Evolutionary conservation across 1,139 yeast genomes (phyloP).

Genomic region (Hemisphaericaspora lyxosophila): DNA sequence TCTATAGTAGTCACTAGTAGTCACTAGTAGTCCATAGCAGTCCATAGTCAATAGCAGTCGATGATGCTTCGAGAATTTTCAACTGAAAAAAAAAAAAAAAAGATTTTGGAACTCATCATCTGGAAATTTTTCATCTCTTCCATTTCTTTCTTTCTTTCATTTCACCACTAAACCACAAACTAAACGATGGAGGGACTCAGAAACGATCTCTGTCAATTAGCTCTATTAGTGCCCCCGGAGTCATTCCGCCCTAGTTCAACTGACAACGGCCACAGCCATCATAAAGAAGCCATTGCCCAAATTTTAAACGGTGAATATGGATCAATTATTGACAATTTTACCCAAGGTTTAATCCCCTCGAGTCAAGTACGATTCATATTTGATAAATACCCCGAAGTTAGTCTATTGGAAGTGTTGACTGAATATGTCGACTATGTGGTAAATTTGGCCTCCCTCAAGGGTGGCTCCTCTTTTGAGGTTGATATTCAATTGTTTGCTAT

Average conservation of each 20-base stretch:
- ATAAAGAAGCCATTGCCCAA: conserved; percentile 5
- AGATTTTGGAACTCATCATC: too few species aligned
- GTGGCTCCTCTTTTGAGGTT: conserved; percentile 15
- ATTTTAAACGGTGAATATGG: conserved; percentile 11
- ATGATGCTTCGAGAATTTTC: too few species aligned
- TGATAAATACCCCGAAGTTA: conserved; percentile 19
- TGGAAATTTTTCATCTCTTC: too few species aligned
- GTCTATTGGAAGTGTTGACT: conserved; percentile 21
- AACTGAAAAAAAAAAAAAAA: too few species aligned
- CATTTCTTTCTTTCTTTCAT: too few species aligned
- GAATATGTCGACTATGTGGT: conserved; percentile 17
- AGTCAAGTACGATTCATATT: conserved; percentile 16
- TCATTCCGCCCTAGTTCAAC: conserved; percentile 6
- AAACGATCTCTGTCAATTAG: conserved; percentile 13
- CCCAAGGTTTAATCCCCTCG: conserved; percentile 12
- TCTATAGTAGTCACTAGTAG: too few species aligned
- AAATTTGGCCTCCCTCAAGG: not conserved
- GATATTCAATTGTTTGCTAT: conserved; percentile 48
- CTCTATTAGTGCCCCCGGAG: conserved; percentile 14
- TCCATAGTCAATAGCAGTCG: too few species aligned
- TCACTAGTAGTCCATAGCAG: too few species aligned
- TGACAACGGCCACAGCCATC: too few species aligned
- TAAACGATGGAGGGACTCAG: conserved; percentile 10
- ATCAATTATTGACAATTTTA: conserved; percentile 11
- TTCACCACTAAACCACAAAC: too few species aligned